Conservation (phyloP, 129 eudicot species). For the Arctium lappa region DNA sequence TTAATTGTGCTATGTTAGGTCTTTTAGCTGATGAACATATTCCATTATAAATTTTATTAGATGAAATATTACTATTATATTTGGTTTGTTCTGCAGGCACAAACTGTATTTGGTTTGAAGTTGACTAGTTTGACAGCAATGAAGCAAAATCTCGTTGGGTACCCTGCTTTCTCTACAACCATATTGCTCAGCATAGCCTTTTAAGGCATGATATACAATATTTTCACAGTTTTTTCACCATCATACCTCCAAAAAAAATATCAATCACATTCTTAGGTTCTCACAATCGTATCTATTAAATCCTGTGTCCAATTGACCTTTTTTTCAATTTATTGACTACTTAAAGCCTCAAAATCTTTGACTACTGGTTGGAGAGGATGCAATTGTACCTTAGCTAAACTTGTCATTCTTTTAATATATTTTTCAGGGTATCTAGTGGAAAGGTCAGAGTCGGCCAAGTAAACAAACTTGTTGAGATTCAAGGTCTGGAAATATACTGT, state of each 20-base stretch:
- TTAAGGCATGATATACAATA: neutral
- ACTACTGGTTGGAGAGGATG: slow-evolving; percentile 2
- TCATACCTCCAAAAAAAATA: neutral
- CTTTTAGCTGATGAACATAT: slow-evolving; percentile 1
- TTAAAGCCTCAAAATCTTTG: neutral
- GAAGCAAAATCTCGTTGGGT: slow-evolving; percentile 72
- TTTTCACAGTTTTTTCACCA: neutral
- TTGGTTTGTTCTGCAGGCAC: slow-evolving; percentile 51
- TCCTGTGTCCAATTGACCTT: neutral
- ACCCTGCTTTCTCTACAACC: slow-evolving; percentile 23
- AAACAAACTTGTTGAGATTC: slow-evolving; percentile 75
- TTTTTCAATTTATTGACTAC: slow-evolving; percentile 1
- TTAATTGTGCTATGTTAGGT: neutral
- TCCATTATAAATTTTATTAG: neutral
- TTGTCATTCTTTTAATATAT: neutral
- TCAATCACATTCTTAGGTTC: slow-evolving; percentile 3
- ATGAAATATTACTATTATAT: neutral
- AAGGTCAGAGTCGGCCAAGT: slow-evolving; percentile 76
- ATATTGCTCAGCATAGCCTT: neutral
- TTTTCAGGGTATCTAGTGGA: slow-evolving; percentile 48
- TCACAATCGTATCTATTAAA: neutral
- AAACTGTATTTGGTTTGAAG: slow-evolving; percentile 69
- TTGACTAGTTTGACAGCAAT: slow-evolving; percentile 76
- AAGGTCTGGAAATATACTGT: slow-evolving; percentile 80
- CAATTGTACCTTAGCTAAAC: slow-evolving; percentile 14